A percentile compares a stretch with the other conserved stretches of the same genome.
Conservation (phyloP, 2,329 filamentous ascomycete species). For the Fusarium sterilihyphosum region DNA sequence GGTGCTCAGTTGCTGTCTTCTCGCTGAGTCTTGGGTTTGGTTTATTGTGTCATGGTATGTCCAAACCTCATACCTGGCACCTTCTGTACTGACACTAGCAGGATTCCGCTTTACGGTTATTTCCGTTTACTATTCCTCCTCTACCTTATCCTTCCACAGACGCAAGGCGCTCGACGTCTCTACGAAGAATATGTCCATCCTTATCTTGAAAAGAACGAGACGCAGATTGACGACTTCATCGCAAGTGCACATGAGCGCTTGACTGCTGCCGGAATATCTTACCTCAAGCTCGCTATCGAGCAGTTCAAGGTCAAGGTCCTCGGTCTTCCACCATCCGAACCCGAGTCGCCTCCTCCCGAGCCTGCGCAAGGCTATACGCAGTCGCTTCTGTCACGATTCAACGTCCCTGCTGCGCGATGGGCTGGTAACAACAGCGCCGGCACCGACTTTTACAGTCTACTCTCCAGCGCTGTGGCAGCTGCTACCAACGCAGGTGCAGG, state of each 20-base stretch:
- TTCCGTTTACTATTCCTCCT: constrained; percentile 86
- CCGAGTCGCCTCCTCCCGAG: constrained; percentile 52
- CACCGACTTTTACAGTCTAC: constrained; percentile 78
- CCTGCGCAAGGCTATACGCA: constrained; percentile 75
- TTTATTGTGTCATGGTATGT: constrained; percentile 81
- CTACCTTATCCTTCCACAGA: constrained; percentile 96
- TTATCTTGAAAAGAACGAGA: constrained; percentile 87
- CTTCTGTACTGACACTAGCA: constrained; percentile 43
- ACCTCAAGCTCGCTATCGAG: constrained; percentile 77
- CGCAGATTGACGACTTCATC: constrained; percentile 90
- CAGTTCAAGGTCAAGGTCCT: constrained; percentile 79
- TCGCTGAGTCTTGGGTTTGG: constrained; percentile 86
- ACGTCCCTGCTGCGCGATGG: constrained; percentile 76
- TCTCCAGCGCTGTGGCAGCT: constrained; percentile 78
- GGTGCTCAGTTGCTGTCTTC: constrained; percentile 81
- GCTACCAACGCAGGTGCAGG: constrained; percentile 60
- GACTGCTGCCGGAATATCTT: constrained; percentile 79
- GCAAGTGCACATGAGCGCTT: constrained; percentile 81
- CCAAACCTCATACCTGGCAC: background rate
- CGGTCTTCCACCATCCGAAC: constrained; percentile 71
- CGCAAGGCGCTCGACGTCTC: constrained; percentile 88
- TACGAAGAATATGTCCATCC: constrained; percentile 90
- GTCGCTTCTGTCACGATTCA: constrained; percentile 85
- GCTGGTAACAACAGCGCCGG: constrained; percentile 58
- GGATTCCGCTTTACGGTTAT: constrained; percentile 94